Percentiles rank a stretch among this genome's conserved stretches.
Evolutionary conservation across 805 yeast genomes (phyloP).

Genomic region (Blastobotrys attinorum): DNA sequence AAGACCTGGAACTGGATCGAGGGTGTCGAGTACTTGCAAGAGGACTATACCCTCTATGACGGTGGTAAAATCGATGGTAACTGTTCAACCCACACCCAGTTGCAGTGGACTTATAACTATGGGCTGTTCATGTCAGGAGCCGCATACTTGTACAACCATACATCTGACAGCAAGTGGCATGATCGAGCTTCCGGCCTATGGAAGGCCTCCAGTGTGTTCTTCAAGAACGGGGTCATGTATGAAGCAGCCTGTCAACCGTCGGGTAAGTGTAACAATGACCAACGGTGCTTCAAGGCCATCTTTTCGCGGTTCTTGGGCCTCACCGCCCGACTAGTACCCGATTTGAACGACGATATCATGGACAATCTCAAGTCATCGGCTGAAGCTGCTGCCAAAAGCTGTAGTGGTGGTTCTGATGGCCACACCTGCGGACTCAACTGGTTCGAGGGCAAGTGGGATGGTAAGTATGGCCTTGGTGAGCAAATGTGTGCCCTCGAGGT

Average conservation of each 20-base stretch:
- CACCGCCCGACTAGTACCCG: conserved; percentile 54
- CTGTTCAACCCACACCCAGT: conserved; percentile 51
- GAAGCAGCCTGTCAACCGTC: conserved; percentile 66
- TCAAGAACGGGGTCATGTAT: conserved; percentile 41
- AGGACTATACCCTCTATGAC: conserved; percentile 36
- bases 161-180: conserved; percentile 60
- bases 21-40: conserved; percentile 41
- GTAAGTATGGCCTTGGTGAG: conserved; percentile 70
- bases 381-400: conserved; percentile 64
- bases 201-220: conserved; percentile 39
- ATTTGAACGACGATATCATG: conserved; percentile 40
- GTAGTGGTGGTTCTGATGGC: conserved; percentile 75
- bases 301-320: conserved; percentile 58
- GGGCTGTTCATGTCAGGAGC: conserved; percentile 73
- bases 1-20: conserved; percentile 75
- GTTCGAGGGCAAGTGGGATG: conserved; percentile 56
- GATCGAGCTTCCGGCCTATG: conserved; percentile 49
- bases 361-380: conserved; percentile 45
- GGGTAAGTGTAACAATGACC: conserved; percentile 58
- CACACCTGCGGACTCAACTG: conserved; percentile 78
- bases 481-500: conserved; percentile 73
- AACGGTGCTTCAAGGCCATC: conserved; percentile 66
- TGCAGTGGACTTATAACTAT: conserved; percentile 82
- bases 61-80: conserved; percentile 39
- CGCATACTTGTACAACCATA: conserved; percentile 71